Evolutionary conservation across 176 grass and related monocot genomes (phyloP).

Genomic region (Triticum timopheevii): DNA sequence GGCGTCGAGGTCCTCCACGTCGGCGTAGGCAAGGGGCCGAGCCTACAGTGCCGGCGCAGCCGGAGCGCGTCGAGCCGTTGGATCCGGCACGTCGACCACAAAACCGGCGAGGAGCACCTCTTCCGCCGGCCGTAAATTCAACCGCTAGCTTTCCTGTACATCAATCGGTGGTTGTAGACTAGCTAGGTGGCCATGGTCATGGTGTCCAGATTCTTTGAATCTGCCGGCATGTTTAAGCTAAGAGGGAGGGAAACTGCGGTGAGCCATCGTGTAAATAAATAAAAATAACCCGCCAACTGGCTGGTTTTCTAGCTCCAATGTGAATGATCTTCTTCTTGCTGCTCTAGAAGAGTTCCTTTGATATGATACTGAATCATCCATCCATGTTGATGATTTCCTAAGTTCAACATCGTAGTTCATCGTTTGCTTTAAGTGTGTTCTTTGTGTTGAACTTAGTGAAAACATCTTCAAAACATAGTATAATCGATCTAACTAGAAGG

Average conservation of each 20-base stretch:
- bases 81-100: constrained; percentile 64
- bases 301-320: no score
- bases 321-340: no score
- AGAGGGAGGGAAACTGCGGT: neutral
- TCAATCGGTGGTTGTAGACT: neutral
- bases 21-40: constrained; percentile 77
- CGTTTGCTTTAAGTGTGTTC: neutral
- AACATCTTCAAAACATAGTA: no score
- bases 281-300: neutral
- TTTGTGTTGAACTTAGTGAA: no score
- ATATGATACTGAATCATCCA: neutral
- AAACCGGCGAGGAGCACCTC: constrained; percentile 75
- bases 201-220: constrained; percentile 32
- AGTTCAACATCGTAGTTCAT: neutral
- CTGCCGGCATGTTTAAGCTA: neutral
- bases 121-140: constrained; percentile 49
- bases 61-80: constrained; percentile 32
- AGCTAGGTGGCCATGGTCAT: neutral
- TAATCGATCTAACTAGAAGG: no score
- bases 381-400: neutral
- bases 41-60: constrained; percentile 7
- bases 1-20: constrained; percentile 82
- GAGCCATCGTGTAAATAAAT: neutral
- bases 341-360: neutral
- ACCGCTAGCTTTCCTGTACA: neutral